Percentiles rank a stretch among this genome's conserved stretches.
Evolutionary conservation across 106 monocot genomes (phyloP).

Genomic region (Allium fistulosum): DNA sequence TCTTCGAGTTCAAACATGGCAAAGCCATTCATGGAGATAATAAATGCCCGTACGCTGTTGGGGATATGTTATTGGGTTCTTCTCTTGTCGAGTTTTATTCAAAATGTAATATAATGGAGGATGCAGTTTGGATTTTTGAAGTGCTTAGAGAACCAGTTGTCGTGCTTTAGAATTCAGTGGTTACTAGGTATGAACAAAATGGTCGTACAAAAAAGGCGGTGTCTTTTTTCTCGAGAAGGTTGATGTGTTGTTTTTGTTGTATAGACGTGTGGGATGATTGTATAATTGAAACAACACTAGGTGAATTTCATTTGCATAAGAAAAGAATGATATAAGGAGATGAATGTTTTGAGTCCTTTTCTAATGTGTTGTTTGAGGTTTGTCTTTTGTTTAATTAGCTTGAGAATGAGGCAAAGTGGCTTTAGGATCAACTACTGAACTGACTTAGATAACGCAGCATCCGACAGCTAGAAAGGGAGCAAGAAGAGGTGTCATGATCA

Average conservation of each 20-base stretch:
- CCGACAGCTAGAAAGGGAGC: too few relatives aligned
- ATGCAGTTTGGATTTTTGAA: constrained; percentile 36
- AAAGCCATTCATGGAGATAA: constrained; percentile 29
- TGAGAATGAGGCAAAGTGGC: too few relatives aligned
- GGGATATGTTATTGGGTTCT: constrained; percentile 47
- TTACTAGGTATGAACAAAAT: constrained; percentile 48
- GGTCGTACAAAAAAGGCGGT: constrained; percentile 23
- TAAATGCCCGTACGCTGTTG: constrained; percentile 2
- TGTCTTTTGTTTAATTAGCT: too few relatives aligned
- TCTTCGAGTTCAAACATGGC: constrained; percentile 15
- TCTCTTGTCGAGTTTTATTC: constrained; percentile 52
- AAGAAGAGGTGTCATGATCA: too few relatives aligned
- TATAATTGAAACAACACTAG: too few relatives aligned
- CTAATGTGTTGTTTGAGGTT: too few relatives aligned
- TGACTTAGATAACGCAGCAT: too few relatives aligned
- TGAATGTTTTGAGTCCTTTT: too few relatives aligned
- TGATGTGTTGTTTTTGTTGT: not conserved
- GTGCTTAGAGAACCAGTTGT: constrained; percentile 35
- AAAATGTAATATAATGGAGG: constrained; percentile 33
- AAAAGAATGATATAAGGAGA: too few relatives aligned
- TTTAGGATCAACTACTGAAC: too few relatives aligned
- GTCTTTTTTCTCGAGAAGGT: constrained; percentile 36
- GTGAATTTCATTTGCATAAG: too few relatives aligned
- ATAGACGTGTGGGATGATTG: too few relatives aligned
- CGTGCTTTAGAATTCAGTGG: constrained; percentile 47